Conservation (phyloP, 176 grass and related monocot species). For the Eleusine indica region DNA sequence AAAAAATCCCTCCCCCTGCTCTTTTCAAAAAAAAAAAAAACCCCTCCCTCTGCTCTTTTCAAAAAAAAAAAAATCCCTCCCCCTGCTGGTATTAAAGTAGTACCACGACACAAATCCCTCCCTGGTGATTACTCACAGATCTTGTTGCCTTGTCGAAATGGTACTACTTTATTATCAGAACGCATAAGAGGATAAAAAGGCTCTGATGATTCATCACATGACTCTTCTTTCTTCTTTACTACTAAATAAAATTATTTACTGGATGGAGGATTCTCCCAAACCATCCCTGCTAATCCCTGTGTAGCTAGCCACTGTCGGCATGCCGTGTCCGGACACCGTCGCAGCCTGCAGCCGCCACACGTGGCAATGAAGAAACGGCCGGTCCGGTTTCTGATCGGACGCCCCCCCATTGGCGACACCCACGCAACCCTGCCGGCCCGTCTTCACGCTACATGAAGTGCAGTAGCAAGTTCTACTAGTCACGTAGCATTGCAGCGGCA, state of each 20-base stretch:
- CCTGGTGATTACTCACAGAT: background rate
- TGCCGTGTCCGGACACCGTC: background rate
- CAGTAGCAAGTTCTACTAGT: too few species aligned
- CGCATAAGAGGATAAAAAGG: background rate
- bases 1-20: background rate
- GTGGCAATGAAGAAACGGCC: conserved; percentile 7
- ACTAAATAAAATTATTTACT: too few species aligned
- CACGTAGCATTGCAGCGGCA: background rate
- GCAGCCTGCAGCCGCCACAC: background rate
- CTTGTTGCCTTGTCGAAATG: background rate
- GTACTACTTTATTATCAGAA: too few species aligned
- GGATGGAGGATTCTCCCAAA: too few species aligned
- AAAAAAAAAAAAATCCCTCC: too few species aligned
- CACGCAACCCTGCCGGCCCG: conserved; percentile 3
- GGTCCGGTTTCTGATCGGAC: background rate
- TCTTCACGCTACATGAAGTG: background rate
- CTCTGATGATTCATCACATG: background rate
- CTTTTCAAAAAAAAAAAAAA: too few species aligned
- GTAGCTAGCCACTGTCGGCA: conserved; percentile 36
- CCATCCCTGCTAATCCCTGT: background rate
- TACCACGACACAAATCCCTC: background rate
- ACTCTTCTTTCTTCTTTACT: background rate
- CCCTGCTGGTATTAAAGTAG: background rate
- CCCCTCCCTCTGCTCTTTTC: too few species aligned
- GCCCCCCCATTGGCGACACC: background rate